Percentiles rank a stretch among this genome's conserved stretches.
Evolutionary conservation across 2,329 filamentous ascomycete species (phyloP).

Genomic region (Trichoderma polysporum): DNA sequence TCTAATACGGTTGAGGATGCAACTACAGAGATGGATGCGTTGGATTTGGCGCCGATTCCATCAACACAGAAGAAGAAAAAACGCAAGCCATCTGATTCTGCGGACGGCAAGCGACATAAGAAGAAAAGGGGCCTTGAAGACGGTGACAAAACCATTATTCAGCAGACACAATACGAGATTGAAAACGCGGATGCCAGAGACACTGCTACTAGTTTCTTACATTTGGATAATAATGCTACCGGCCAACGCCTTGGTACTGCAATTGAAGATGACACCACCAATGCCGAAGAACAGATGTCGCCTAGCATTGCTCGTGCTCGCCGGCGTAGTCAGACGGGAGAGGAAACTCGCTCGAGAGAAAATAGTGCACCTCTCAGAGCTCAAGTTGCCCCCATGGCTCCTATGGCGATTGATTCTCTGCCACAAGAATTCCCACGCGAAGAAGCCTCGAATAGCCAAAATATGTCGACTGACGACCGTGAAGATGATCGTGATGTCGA

Average conservation of each 20-base stretch:
- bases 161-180: conserved; percentile 24
- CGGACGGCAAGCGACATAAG: conserved; percentile 36
- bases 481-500: conserved; percentile 30
- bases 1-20: neutral
- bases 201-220: conserved; percentile 20
- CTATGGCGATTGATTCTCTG: conserved; percentile 14
- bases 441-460: conserved; percentile 15
- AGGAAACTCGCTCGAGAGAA: conserved; percentile 32
- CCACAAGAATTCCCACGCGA: conserved; percentile 19
- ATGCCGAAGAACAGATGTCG: conserved; percentile 29
- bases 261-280: conserved; percentile 25
- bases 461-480: neutral
- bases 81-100: conserved; percentile 33
- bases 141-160: conserved; percentile 24
- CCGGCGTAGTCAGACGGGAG: conserved; percentile 29
- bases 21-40: conserved; percentile 19
- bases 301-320: conserved; percentile 31
- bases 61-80: conserved; percentile 36
- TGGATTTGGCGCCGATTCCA: conserved; percentile 25
- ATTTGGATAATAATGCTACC: conserved; percentile 11
- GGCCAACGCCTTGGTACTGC: conserved; percentile 21
- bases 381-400: conserved; percentile 23
- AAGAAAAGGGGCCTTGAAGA: conserved; percentile 32
- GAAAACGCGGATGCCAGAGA: conserved; percentile 10
- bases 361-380: conserved; percentile 26